These are phyloP conservation scores for Helianthus tuberosus DNA, from an alignment of 129 eudicot species.

Conservation along the genomic window DNA sequence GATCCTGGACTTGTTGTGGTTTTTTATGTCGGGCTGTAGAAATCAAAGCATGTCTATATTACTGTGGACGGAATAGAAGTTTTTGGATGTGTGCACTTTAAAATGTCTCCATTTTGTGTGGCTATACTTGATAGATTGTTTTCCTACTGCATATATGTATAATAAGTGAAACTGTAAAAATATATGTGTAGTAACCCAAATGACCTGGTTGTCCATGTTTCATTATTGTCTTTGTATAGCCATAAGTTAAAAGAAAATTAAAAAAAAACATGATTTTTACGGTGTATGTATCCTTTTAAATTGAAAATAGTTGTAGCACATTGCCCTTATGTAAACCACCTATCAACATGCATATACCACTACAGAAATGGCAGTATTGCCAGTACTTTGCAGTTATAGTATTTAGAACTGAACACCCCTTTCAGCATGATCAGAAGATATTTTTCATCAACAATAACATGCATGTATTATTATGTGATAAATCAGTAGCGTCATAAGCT, in stretches of 20 bases:
- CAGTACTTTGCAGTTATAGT: not conserved
- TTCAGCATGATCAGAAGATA: too few relatives aligned
- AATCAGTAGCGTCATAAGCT: not conserved
- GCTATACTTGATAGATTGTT: not conserved
- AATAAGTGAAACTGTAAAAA: not conserved
- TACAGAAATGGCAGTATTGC: not conserved
- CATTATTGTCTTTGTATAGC: not conserved
- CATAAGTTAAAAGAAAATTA: not conserved
- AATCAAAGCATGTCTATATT: not conserved
- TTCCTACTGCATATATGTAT: constrained; percentile 1
- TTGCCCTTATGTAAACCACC: not conserved
- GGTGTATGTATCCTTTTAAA: not conserved
- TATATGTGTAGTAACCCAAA: not conserved
- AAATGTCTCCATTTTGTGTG: not conserved
- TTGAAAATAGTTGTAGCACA: constrained; percentile 6
- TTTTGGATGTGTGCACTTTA: not conserved
- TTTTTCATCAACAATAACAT: not conserved
- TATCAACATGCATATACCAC: not conserved
- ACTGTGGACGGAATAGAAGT: not conserved
- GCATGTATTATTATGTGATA: not conserved
- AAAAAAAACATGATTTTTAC: not conserved
- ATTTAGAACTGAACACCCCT: too few relatives aligned
- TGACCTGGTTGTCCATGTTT: not conserved
- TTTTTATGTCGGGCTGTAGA: not conserved
- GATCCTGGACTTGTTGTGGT: constrained; percentile 14